Conservation (phyloP, 2,329 filamentous ascomycete genomes). For the Pochonia chlamydosporia region DNA sequence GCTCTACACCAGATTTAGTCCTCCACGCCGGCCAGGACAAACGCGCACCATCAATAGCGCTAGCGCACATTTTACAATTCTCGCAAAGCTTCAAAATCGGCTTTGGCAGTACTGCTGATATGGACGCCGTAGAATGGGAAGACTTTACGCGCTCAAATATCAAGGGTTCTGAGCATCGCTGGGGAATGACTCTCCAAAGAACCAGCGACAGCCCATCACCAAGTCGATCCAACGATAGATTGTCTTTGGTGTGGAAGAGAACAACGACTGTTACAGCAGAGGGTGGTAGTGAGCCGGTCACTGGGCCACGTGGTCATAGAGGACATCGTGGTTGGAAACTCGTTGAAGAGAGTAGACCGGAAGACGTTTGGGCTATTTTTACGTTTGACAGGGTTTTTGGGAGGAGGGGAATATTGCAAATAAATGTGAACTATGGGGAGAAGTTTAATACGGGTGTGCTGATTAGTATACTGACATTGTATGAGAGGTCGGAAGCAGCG, state of each 20-base stretch:
- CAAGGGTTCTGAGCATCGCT: constrained; percentile 1
- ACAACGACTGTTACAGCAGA: neutral
- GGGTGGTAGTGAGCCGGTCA: neutral
- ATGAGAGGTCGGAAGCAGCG: neutral
- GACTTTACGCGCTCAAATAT: neutral
- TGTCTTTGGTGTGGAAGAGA: constrained; percentile 1
- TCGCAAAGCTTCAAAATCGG: constrained; percentile 5
- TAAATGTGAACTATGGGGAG: neutral
- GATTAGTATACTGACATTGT: constrained; percentile 1
- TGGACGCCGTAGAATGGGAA: constrained; percentile 4
- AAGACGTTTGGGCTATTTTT: neutral
- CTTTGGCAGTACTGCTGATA: constrained; percentile 1
- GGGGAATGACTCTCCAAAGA: neutral
- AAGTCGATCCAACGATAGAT: neutral
- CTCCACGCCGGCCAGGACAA: neutral
- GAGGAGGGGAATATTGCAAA: neutral
- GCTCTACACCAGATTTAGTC: neutral
- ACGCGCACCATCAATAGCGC: neutral
- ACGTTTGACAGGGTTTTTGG: constrained; percentile 2
- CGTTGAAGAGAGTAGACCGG: neutral
- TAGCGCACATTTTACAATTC: constrained; percentile 1
- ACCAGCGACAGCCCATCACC: neutral
- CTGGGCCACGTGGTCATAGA: neutral
- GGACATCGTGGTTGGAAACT: constrained; percentile 4
- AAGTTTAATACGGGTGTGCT: neutral